These are phyloP conservation scores for Mollisiaceae sp. DNA, from an alignment of 2,329 filamentous ascomycete genomes.

Conservation along the genomic window DNA sequence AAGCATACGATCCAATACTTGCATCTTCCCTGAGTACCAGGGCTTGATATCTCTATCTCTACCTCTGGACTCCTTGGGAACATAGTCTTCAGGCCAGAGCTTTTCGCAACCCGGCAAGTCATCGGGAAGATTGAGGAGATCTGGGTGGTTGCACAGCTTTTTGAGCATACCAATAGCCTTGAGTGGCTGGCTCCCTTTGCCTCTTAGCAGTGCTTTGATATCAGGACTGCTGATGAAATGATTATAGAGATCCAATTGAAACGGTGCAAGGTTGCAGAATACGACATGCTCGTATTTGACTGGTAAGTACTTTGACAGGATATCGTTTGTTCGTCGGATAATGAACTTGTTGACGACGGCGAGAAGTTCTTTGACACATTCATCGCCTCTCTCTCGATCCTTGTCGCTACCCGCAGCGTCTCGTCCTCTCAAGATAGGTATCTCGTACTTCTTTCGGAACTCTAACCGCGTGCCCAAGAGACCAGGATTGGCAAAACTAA, in stretches of 20 bases:
- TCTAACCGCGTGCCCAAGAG: constrained; percentile 87
- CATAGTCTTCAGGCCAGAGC: constrained; percentile 83
- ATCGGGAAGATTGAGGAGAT: constrained; percentile 80
- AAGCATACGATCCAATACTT: constrained; percentile 96
- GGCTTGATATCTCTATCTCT: constrained; percentile 90
- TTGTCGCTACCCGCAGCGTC: constrained; percentile 87
- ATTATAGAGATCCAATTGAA: constrained; percentile 93
- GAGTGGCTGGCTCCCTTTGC: constrained; percentile 93
- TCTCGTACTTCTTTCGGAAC: constrained; percentile 91
- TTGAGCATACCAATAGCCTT: constrained; percentile 97
- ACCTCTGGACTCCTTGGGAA: constrained; percentile 84
- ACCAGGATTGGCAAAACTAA: constrained; percentile 95
- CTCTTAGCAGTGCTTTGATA: constrained; percentile 87
- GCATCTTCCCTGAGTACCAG: constrained; percentile 98
- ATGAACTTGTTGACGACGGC: constrained; percentile 96
- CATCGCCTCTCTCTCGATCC: constrained; percentile 82
- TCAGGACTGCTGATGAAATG: constrained; percentile 96
- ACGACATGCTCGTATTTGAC: constrained; percentile 99
- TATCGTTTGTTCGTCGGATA: constrained; percentile 96
- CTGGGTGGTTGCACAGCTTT: constrained; percentile 98
- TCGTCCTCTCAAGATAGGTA: constrained; percentile 88
- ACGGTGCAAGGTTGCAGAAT: constrained; percentile 92
- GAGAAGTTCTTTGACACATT: constrained; percentile 80
- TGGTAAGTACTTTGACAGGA: constrained; percentile 94
- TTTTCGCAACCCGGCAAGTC: constrained; percentile 88